Conservation (phyloP, 164 flowering plant species). For the Amborella trichopoda region DNA sequence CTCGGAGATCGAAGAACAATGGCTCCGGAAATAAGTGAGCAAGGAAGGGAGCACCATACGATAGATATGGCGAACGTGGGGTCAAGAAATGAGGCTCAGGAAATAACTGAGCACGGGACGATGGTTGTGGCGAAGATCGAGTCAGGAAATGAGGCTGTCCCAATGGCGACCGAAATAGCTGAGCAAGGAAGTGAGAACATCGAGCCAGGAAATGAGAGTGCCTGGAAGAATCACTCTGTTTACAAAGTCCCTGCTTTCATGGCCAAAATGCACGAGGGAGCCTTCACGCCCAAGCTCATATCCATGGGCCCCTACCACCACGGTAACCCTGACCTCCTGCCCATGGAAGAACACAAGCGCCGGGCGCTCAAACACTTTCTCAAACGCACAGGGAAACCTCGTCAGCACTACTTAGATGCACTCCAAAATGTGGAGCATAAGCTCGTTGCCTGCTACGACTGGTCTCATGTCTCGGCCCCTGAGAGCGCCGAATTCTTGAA, state of each 20-base stretch:
- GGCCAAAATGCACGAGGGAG: neutral
- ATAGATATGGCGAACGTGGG: too few relatives aligned
- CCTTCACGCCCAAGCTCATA: constrained; percentile 5
- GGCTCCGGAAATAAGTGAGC: too few relatives aligned
- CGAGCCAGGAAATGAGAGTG: neutral
- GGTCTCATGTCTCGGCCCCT: neutral
- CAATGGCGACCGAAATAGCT: too few relatives aligned
- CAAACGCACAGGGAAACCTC: neutral
- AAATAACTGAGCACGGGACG: too few relatives aligned
- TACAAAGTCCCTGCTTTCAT: constrained; percentile 4
- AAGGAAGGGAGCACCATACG: too few relatives aligned
- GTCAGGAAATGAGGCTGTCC: too few relatives aligned
- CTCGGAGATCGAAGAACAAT: too few relatives aligned
- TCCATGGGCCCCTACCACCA: constrained; percentile 15
- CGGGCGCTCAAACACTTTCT: constrained; percentile 7
- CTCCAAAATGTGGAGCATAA: neutral
- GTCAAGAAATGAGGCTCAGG: too few relatives aligned
- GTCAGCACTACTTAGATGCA: neutral
- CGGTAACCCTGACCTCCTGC: neutral
- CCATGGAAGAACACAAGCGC: constrained; percentile 10
- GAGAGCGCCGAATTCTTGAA: constrained; percentile 5
- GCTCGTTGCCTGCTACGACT: constrained; percentile 3
- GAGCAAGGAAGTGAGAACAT: neutral
- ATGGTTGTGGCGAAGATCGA: too few relatives aligned
- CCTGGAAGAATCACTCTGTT: constrained; percentile 4